A percentile compares a stretch with the other conserved stretches of the same genome.
Conservation (phyloP, 163 green algal species). For the Volvox carteri region DNA sequence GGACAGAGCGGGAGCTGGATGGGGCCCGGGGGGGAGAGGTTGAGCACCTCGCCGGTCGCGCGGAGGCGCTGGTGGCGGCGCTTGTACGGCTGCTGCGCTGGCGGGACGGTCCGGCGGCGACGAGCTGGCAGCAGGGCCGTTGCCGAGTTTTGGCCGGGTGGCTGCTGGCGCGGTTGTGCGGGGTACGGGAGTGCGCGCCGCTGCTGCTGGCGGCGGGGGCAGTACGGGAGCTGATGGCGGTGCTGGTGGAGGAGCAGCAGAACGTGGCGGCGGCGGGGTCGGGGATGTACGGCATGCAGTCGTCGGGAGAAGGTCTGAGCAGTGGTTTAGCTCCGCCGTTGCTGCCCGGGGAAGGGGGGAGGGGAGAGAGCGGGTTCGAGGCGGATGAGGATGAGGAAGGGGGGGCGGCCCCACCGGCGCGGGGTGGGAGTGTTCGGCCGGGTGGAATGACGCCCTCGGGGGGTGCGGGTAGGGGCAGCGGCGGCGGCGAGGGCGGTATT, state of each 20-base stretch:
- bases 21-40: not conserved
- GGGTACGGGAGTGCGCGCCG: not conserved
- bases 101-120: not conserved
- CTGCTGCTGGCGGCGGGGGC: not conserved
- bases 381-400: not conserved
- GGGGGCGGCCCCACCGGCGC: no score
- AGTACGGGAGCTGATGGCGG: constrained; percentile 33
- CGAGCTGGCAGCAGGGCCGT: constrained; percentile 29
- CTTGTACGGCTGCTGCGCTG: constrained; percentile 26
- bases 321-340: not conserved
- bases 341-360: not conserved
- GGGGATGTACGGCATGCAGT: not conserved
- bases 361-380: not conserved
- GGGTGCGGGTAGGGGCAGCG: not conserved
- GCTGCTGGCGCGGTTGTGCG: constrained; percentile 57
- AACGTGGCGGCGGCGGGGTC: not conserved
- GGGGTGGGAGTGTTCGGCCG: no score
- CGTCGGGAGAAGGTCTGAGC: no score
- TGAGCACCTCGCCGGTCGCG: not conserved
- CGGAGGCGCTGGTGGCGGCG: not conserved
- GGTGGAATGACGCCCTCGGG: not conserved
- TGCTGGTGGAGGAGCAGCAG: constrained; percentile 30
- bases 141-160: constrained; percentile 53
- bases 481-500: not conserved
- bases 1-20: not conserved